Conservation (phyloP, 2,329 filamentous ascomycete genomes). For the Botrytis squamosa region DNA sequence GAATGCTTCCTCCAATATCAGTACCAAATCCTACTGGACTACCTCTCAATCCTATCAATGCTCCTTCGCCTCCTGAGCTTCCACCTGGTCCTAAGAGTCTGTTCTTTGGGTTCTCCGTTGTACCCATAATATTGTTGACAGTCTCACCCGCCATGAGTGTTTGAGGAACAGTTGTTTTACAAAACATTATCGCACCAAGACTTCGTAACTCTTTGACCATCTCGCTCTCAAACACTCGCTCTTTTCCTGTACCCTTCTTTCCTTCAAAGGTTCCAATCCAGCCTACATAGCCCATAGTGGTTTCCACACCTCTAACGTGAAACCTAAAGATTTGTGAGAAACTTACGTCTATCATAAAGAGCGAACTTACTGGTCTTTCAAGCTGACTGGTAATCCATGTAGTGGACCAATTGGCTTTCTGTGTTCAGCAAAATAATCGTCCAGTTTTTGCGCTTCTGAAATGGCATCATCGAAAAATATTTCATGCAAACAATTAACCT, state of each 20-base stretch:
- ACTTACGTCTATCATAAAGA: no score
- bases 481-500: slow-evolving; percentile 60
- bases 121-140: slow-evolving; percentile 45
- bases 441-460: slow-evolving; percentile 49
- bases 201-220: slow-evolving; percentile 43
- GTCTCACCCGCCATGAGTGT: slow-evolving; percentile 46
- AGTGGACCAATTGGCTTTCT: slow-evolving; percentile 41
- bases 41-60: slow-evolving; percentile 38
- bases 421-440: slow-evolving; percentile 48
- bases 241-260: slow-evolving; percentile 49
- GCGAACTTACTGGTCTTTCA: slow-evolving; percentile 40
- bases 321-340: slow-evolving; percentile 24
- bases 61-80: slow-evolving; percentile 39
- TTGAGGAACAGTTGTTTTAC: slow-evolving; percentile 44
- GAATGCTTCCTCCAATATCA: slow-evolving; percentile 37
- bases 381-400: slow-evolving; percentile 44
- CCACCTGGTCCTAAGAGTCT: slow-evolving; percentile 35
- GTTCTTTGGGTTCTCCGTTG: slow-evolving; percentile 40
- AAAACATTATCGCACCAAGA: slow-evolving; percentile 44
- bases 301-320: slow-evolving; percentile 39
- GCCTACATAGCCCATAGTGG: slow-evolving; percentile 60
- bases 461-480: slow-evolving; percentile 56
- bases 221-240: slow-evolving; percentile 51
- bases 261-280: slow-evolving; percentile 63
- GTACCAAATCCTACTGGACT: slow-evolving; percentile 39